Conservation (phyloP, 768 basidiomycete genomes). For the Tulasnella sp. region DNA sequence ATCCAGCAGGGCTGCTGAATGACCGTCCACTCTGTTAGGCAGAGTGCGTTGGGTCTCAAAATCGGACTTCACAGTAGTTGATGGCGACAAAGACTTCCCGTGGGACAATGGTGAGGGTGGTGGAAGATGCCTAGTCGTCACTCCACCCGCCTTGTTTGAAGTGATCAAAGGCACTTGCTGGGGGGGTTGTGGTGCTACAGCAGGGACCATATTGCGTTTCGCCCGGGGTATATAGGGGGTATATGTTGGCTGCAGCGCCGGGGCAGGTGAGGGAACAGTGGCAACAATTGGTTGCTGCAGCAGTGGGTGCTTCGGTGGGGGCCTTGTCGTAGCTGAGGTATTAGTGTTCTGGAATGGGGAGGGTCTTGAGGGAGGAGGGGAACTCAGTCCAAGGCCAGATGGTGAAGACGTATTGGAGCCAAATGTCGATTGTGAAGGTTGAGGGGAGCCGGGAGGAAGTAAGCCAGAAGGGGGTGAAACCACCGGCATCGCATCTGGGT, state of each 20-base stretch:
- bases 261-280: constrained; percentile 4
- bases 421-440: not conserved
- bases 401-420: constrained; percentile 25
- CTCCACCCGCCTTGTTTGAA: constrained; percentile 35
- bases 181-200: constrained; percentile 5
- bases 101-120: not conserved
- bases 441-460: constrained; percentile 5
- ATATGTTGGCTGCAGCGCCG: constrained; percentile 55
- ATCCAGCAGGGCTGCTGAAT: constrained; percentile 54
- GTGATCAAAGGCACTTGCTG: constrained; percentile 39
- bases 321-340: constrained; percentile 22
- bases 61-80: too few relatives aligned
- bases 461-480: not conserved
- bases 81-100: too few relatives aligned
- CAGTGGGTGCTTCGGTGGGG: constrained; percentile 40
- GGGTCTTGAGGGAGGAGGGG: constrained; percentile 23
- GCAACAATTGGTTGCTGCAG: not conserved
- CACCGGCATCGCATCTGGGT: constrained; percentile 44
- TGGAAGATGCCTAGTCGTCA: constrained; percentile 36
- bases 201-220: constrained; percentile 14
- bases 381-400: constrained; percentile 16
- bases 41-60: too few relatives aligned
- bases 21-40: constrained; percentile 10
- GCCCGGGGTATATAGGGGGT: constrained; percentile 71
- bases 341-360: constrained; percentile 28